phyloP scores from a whole-genome alignment of 176 grass and related monocot species.

The Eragrostis nindensis region DNA sequence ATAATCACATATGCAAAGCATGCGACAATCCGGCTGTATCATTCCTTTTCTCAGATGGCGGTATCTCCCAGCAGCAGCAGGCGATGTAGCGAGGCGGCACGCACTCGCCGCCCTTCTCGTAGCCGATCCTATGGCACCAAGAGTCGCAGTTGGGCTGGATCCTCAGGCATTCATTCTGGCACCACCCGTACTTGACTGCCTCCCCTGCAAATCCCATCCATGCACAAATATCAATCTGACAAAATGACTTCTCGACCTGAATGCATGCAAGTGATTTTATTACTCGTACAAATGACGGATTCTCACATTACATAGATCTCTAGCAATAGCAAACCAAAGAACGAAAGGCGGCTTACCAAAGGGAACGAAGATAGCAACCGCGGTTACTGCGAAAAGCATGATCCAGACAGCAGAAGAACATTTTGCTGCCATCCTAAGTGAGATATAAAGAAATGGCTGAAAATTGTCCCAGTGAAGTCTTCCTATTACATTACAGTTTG shows the following conservation, averaged over 20 bases:
- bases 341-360: not conserved
- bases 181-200: slow-evolving; percentile 7
- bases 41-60: no score
- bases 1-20: no score
- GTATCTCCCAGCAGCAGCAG: no score
- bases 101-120: no score
- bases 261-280: not conserved
- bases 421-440: not conserved
- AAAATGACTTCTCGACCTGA: not conserved
- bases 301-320: not conserved
- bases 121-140: no score
- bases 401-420: not conserved
- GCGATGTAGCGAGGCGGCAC: no score
- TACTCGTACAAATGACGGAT: not conserved
- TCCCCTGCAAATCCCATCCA: not conserved
- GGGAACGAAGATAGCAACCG: not conserved
- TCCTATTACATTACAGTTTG: not conserved
- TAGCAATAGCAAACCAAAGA: not conserved
- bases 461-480: no score
- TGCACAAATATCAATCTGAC: not conserved
- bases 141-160: no score
- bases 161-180: not conserved
- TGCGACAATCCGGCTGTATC: no score
- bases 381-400: not conserved
- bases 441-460: not conserved